These are phyloP conservation scores for Zelopaecilomyces penicillatus DNA, from an alignment of 2,329 filamentous ascomycete species.

Conservation along the genomic window DNA sequence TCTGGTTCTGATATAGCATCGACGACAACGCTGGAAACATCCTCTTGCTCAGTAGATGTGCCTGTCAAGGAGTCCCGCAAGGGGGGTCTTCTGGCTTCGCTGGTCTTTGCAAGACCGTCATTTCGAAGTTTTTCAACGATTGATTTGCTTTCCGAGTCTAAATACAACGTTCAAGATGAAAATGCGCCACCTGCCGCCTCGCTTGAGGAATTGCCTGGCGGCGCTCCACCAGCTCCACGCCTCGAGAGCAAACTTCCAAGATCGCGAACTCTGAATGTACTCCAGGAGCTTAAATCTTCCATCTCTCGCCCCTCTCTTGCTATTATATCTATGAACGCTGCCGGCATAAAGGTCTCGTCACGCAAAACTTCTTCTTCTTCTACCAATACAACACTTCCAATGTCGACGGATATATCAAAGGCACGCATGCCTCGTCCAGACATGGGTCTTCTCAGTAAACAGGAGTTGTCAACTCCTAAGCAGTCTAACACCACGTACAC, in stretches of 20 bases:
- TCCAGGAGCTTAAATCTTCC: conserved; percentile 37
- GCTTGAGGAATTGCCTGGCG: not conserved
- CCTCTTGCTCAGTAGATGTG: not conserved
- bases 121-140: conserved; percentile 11
- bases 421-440: conserved; percentile 13
- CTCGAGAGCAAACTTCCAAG: conserved; percentile 28
- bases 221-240: not conserved
- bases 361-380: conserved; percentile 14
- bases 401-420: conserved; percentile 12
- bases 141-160: conserved; percentile 7
- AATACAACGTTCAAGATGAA: conserved; percentile 16
- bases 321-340: conserved; percentile 11
- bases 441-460: conserved; percentile 11
- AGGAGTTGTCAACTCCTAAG: conserved; percentile 7
- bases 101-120: conserved; percentile 6
- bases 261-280: conserved; percentile 35
- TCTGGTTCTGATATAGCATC: conserved; percentile 18
- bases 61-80: conserved; percentile 12
- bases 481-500: not conserved
- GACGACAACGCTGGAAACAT: conserved; percentile 12
- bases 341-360: conserved; percentile 9
- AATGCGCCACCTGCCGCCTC: conserved; percentile 15
- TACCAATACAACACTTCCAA: conserved; percentile 7
- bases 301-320: conserved; percentile 28
- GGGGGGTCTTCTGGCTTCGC: conserved; percentile 9